These are phyloP conservation scores for Aspergillus aculeatinus DNA, from an alignment of 2,329 filamentous ascomycete genomes.

Conservation along the genomic window DNA sequence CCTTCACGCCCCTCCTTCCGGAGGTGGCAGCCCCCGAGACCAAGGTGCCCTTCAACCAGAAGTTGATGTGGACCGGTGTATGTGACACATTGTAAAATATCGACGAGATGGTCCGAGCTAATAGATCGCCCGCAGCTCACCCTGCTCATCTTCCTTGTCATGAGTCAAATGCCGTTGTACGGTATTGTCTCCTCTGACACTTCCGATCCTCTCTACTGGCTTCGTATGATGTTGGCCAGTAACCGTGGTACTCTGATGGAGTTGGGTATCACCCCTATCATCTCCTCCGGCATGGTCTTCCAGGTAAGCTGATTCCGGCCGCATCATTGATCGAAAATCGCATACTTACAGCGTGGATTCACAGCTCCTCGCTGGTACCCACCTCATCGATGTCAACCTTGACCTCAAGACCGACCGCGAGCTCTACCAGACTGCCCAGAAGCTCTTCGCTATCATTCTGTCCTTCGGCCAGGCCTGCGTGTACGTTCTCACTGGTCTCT, in stretches of 20 bases:
- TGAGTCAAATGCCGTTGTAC: conserved; percentile 99
- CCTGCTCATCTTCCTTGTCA: conserved; percentile 97
- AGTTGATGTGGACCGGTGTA: conserved; percentile 88
- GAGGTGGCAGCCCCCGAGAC: conserved; percentile 98
- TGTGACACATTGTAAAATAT: conserved; percentile 26
- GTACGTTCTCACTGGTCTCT: conserved; percentile 97
- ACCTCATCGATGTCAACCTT: conserved; percentile 99
- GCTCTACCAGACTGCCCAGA: conserved; percentile 99
- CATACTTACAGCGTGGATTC: conserved; percentile 16
- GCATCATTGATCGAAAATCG: not conserved
- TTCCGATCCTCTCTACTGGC: conserved; percentile 98
- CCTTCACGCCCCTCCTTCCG: conserved; percentile 98
- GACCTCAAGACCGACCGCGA: conserved; percentile 99
- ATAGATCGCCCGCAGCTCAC: conserved; percentile 59
- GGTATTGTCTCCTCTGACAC: conserved; percentile 99
- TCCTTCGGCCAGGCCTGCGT: conserved; percentile 97
- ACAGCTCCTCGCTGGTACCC: conserved; percentile 90
- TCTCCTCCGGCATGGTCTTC: conserved; percentile 99
- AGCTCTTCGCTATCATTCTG: conserved; percentile 96
- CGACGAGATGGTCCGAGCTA: conserved; percentile 17
- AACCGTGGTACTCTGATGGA: conserved; percentile 97
- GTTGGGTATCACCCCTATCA: conserved; percentile 95
- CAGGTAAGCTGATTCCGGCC: conserved; percentile 54
- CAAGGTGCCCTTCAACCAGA: conserved; percentile 98
- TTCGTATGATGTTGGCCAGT: conserved; percentile 99